Conservation (phyloP, 2,329 filamentous ascomycete species). For the Microcyclosporella mali region DNA sequence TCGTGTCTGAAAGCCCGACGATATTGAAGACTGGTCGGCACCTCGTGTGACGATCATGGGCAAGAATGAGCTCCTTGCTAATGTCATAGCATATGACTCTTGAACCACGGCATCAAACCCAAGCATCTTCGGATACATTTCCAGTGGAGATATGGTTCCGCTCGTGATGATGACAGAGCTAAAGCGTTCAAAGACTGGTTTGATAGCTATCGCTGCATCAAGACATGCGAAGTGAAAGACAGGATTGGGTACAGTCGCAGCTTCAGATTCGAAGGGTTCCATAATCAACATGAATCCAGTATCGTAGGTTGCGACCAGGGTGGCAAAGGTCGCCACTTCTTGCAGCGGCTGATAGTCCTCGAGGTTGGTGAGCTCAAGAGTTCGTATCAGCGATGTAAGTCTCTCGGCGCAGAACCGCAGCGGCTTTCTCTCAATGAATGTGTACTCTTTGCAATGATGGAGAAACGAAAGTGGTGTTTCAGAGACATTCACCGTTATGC, state of each 20-base stretch:
- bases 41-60: conserved; percentile 97
- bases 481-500: conserved; percentile 92
- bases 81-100: conserved; percentile 95
- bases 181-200: conserved; percentile 94
- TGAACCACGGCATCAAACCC: conserved; percentile 88
- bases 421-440: conserved; percentile 96
- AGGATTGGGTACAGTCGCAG: conserved; percentile 90
- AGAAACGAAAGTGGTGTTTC: conserved; percentile 94
- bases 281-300: conserved; percentile 92
- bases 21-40: conserved; percentile 87
- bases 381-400: conserved; percentile 87
- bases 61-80: conserved; percentile 88
- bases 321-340: conserved; percentile 96
- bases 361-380: conserved; percentile 91
- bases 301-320: conserved; percentile 91
- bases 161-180: conserved; percentile 98
- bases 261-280: conserved; percentile 95
- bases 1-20: conserved; percentile 87
- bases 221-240: conserved; percentile 96
- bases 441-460: conserved; percentile 86
- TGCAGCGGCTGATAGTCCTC: conserved; percentile 96
- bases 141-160: conserved; percentile 89
- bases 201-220: conserved; percentile 95
- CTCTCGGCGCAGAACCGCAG: conserved; percentile 91
- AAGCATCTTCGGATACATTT: conserved; percentile 99